Evolutionary conservation across 2,329 filamentous ascomycete genomes (phyloP).

Genomic region (Neocatenulostroma microsporum): DNA sequence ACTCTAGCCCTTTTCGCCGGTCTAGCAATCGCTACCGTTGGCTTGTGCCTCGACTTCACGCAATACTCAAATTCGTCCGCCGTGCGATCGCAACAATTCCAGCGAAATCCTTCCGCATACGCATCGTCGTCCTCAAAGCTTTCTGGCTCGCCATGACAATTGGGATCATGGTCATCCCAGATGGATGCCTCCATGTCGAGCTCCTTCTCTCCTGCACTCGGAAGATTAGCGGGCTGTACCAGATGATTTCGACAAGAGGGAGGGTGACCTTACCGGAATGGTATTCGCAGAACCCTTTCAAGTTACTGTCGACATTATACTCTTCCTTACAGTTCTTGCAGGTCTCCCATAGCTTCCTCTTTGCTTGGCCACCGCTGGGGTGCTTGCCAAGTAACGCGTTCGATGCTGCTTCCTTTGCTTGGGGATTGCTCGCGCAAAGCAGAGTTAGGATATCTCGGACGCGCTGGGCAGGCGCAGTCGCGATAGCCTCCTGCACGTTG

Average conservation of each 20-base stretch:
- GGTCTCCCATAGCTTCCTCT: neutral
- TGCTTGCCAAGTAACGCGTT: neutral
- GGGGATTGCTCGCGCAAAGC: neutral
- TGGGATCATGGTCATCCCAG: neutral
- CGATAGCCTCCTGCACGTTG: neutral
- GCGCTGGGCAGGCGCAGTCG: neutral
- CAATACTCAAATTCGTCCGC: neutral
- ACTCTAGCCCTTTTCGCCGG: too few species aligned
- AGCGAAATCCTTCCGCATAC: constrained; percentile 1
- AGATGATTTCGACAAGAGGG: too few species aligned
- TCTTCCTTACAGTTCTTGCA: constrained; percentile 1
- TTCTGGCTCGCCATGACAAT: neutral
- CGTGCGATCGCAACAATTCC: neutral
- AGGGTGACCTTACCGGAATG: constrained; percentile 1
- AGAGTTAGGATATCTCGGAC: neutral
- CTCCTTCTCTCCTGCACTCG: neutral
- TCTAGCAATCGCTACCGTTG: neutral
- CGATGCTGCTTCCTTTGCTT: neutral
- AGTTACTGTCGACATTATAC: neutral
- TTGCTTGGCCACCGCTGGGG: neutral
- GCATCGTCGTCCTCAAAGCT: neutral
- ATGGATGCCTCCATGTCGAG: neutral
- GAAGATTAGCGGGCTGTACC: too few species aligned
- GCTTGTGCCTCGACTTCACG: neutral
- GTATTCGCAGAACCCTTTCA: neutral